Evolutionary conservation across 1,284 basidiomycete genomes (phyloP).

Genomic region (Fistulina hepatica): DNA sequence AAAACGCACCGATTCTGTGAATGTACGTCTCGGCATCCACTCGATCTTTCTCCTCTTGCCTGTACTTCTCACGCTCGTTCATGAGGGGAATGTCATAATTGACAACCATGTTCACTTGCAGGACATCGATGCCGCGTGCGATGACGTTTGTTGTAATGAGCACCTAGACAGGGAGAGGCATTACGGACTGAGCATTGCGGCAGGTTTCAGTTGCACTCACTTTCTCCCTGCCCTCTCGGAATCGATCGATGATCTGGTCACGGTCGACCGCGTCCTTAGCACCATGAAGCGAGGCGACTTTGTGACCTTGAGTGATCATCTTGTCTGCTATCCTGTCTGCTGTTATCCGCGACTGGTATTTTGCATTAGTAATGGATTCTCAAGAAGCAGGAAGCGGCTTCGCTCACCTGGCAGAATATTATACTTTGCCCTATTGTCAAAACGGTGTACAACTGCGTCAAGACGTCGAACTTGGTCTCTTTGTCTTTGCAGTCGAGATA

Average conservation of each 20-base stretch:
- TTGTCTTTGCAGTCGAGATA: constrained; percentile 92
- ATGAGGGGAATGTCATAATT: constrained; percentile 95
- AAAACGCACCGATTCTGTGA: constrained; percentile 82
- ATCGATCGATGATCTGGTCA: constrained; percentile 88
- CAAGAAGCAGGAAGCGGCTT: not conserved
- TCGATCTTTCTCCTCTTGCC: constrained; percentile 28
- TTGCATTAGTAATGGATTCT: constrained; percentile 5
- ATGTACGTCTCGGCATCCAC: constrained; percentile 97
- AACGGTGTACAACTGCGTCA: constrained; percentile 84
- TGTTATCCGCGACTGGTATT: constrained; percentile 67
- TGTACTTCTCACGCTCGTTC: constrained; percentile 47
- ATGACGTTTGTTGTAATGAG: constrained; percentile 99
- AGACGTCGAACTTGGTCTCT: constrained; percentile 91
- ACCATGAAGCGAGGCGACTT: constrained; percentile 93
- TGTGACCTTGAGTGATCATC: constrained; percentile 91
- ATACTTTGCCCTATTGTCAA: constrained; percentile 96
- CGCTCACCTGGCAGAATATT: constrained; percentile 82
- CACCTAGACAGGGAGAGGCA: constrained; percentile 23
- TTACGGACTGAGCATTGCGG: constrained; percentile 2
- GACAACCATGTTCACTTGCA: constrained; percentile 98
- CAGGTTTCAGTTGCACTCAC: constrained; percentile 31
- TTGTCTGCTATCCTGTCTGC: constrained; percentile 88
- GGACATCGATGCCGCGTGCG: constrained; percentile 95
- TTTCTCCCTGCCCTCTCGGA: constrained; percentile 94
- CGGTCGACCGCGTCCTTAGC: constrained; percentile 85